A percentile compares a stretch with the other conserved stretches of the same genome.
phyloP scores from a whole-genome alignment of 1,284 basidiomycete genomes.

The Trametes sp. region DNA sequence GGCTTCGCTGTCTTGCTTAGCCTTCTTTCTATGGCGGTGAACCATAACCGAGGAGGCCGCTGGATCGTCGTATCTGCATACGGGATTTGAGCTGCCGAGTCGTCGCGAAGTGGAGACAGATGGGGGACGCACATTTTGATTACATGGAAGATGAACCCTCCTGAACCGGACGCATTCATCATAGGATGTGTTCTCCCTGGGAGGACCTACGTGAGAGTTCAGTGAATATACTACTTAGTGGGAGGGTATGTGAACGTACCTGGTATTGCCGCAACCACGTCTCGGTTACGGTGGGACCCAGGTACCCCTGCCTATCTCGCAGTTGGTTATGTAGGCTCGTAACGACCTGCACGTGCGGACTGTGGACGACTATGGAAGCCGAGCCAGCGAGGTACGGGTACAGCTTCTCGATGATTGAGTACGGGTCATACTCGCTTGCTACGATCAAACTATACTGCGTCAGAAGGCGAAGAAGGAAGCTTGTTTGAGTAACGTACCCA shows the following conservation, averaged over 20 bases:
- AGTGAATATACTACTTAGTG: neutral
- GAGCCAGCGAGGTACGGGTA: slow-evolving; percentile 86
- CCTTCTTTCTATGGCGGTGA: slow-evolving; percentile 43
- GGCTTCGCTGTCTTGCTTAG: slow-evolving; percentile 32
- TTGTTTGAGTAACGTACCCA: slow-evolving; percentile 55
- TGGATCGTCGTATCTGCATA: slow-evolving; percentile 69
- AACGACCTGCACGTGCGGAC: slow-evolving; percentile 83
- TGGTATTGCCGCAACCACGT: slow-evolving; percentile 93
- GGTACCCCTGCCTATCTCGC: slow-evolving; percentile 70
- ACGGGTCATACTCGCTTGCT: slow-evolving; percentile 88
- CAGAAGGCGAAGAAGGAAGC: slow-evolving; percentile 8
- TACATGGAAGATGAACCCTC: slow-evolving; percentile 88
- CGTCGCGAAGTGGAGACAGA: neutral
- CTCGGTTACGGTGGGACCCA: slow-evolving; percentile 87
- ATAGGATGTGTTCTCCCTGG: slow-evolving; percentile 96
- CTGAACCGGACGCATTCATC: slow-evolving; percentile 92
- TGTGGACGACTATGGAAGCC: slow-evolving; percentile 87
- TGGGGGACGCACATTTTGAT: slow-evolving; percentile 79
- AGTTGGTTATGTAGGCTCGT: slow-evolving; percentile 81
- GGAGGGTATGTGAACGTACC: slow-evolving; percentile 42
- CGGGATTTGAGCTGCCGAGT: neutral
- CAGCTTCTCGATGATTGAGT: slow-evolving; percentile 81
- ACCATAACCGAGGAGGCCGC: slow-evolving; percentile 59
- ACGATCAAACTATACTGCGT: slow-evolving; percentile 70
- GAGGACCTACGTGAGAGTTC: slow-evolving; percentile 60